Evolutionary conservation across 345 rosid species (phyloP).

Genomic region (Citrus trifoliata): DNA sequence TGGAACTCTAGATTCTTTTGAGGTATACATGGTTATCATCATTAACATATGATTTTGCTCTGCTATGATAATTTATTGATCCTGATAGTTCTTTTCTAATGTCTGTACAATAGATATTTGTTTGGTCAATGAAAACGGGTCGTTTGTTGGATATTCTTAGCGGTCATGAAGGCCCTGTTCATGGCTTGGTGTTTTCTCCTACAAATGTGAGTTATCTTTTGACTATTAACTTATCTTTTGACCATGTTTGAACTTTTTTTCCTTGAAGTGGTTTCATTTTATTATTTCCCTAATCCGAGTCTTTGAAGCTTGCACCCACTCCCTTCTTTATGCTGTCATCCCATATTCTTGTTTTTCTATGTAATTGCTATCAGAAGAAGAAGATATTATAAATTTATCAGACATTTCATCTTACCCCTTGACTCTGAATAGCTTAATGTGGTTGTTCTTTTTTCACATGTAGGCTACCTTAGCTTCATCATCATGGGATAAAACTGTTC

Average conservation of each 20-base stretch:
- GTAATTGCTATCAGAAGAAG: not conserved
- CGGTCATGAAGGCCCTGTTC: conserved; percentile 99
- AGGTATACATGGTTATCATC: conserved; percentile 42
- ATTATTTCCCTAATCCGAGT: not conserved
- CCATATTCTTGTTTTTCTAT: not conserved
- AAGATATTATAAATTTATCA: not conserved
- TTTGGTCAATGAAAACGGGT: conserved; percentile 99
- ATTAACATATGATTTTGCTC: not conserved
- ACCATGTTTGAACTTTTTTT: not conserved
- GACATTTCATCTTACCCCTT: not conserved
- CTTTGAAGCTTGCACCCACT: not conserved
- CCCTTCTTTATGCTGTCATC: not conserved
- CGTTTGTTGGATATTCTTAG: conserved; percentile 87
- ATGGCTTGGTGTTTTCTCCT: conserved; percentile 87
- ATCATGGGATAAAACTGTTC: conserved; percentile 94
- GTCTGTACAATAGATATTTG: conserved; percentile 61
- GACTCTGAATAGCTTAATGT: conserved; percentile 9
- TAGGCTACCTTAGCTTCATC: conserved; percentile 88
- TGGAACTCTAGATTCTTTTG: conserved; percentile 91
- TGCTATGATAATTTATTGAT: not conserved
- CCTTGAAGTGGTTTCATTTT: not conserved
- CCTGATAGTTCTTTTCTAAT: conserved; percentile 14
- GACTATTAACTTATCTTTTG: conserved; percentile 10
- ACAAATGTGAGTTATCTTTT: conserved; percentile 56
- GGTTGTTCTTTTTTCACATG: not conserved